Evolutionary conservation across 2,329 filamentous ascomycete genomes (phyloP), one percentile per base, ranked within the genome.

Genomic region (Aspergillus chevalieri): DNA sequence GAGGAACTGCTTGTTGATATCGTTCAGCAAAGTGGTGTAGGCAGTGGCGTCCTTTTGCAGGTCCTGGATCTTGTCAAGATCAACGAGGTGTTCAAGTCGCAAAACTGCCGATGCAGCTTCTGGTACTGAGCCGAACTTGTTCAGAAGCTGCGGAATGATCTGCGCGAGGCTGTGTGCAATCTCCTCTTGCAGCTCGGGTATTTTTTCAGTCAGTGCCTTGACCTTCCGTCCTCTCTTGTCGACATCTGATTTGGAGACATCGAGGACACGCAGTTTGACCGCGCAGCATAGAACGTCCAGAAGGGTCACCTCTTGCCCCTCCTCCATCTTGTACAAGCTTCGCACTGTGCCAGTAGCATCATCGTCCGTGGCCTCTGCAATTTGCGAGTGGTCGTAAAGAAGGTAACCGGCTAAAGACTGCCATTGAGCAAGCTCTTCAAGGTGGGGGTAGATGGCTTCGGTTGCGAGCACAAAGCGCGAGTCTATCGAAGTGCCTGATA

Each of bases 1-100:
- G 60, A 87, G 84, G 71, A 98, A 97, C 61, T 98, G 93, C 50
- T 89, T 89, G 67, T 88, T 90, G 59, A 97, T 89, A 61, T 96
- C 91, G 58, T 95, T 90, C 1, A 98, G 76, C 26, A 97, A 74
- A 19, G 85, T 83, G 6, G 85, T 82, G 63, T 94, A 95, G 2
- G 84, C 85, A 1, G 86, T 84, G 0, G 89, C 83, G 57, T 94
- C 89, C 65, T 95, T 90, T 46, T 91, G 85, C 34, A 97, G 75
- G 62, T 95, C 88, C 64, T 91, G 86, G 64, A 97, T 94, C 19
- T 91, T 81, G 38, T 92, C 87, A 1, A 96, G 78, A 57, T 95
- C 88, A 19, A 98, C 82, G 36, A 88, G 82, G 63, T 92, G 89
- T 65, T 94, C 89, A 41, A 98, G 75, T 28, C 89, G 83, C 21